These are phyloP conservation scores for Aspergillus piperis DNA, from an alignment of 2,329 filamentous ascomycete genomes.

Conservation along the genomic window DNA sequence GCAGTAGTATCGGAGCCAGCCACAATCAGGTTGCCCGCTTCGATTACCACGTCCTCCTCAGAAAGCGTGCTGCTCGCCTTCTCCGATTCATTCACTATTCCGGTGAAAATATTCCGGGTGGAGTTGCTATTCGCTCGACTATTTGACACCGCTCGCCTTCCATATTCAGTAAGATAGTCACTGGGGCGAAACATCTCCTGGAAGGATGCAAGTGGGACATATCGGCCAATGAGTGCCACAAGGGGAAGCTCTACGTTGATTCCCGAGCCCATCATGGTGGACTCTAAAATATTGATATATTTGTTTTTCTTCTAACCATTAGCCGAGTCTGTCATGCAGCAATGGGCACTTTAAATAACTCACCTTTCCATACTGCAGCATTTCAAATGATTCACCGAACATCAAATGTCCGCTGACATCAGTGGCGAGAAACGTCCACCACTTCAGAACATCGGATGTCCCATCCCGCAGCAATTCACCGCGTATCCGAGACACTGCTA, in stretches of 20 bases:
- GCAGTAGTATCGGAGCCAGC: slow-evolving; percentile 55
- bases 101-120: slow-evolving; percentile 41
- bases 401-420: slow-evolving; percentile 54
- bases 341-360: not conserved
- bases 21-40: slow-evolving; percentile 47
- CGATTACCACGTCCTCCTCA: slow-evolving; percentile 37
- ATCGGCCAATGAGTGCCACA: slow-evolving; percentile 8
- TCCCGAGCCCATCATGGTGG: slow-evolving; percentile 12
- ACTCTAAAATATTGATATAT: slow-evolving; percentile 41
- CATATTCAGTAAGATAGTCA: slow-evolving; percentile 14
- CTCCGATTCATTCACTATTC: slow-evolving; percentile 39
- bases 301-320: slow-evolving; percentile 36
- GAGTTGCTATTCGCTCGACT: slow-evolving; percentile 24
- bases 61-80: slow-evolving; percentile 24
- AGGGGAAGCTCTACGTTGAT: slow-evolving; percentile 14
- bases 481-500: slow-evolving; percentile 46
- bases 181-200: slow-evolving; percentile 12
- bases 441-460: slow-evolving; percentile 47
- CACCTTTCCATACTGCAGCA: slow-evolving; percentile 52
- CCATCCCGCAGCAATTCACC: slow-evolving; percentile 15
- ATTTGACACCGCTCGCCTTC: slow-evolving; percentile 11
- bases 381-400: slow-evolving; percentile 55
- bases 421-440: slow-evolving; percentile 54
- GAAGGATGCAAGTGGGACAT: slow-evolving; percentile 10
- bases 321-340: not conserved